A percentile compares a stretch with the other conserved stretches of the same genome.
Evolutionary conservation across 2,329 filamentous ascomycete genomes (phyloP).

Genomic region (Zasmidium cellare): DNA sequence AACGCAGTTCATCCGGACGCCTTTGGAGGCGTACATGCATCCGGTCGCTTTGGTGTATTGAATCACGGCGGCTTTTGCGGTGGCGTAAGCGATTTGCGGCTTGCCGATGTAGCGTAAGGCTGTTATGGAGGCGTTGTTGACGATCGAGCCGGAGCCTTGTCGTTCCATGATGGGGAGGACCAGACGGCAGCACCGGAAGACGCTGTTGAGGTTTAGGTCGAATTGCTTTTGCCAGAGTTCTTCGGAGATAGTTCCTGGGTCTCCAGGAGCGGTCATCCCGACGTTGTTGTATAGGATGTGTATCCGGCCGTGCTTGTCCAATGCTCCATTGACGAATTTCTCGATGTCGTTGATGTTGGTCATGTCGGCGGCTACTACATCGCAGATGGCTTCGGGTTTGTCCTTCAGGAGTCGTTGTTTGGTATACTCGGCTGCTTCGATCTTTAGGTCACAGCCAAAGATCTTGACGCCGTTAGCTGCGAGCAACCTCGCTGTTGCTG

Average conservation of each 20-base stretch:
- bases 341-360: constrained; percentile 54
- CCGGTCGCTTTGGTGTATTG: constrained; percentile 30
- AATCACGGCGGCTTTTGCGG: constrained; percentile 29
- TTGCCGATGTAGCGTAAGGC: constrained; percentile 54
- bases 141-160: constrained; percentile 43
- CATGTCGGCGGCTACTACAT: constrained; percentile 41
- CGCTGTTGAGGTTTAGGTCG: constrained; percentile 57
- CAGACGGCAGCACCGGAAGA: constrained; percentile 54
- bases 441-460: constrained; percentile 39
- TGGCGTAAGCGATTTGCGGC: constrained; percentile 54
- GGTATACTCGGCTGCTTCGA: constrained; percentile 28
- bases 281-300: constrained; percentile 55
- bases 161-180: constrained; percentile 56
- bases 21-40: constrained; percentile 50
- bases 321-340: constrained; percentile 35
- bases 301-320: constrained; percentile 46
- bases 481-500: constrained; percentile 51
- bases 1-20: constrained; percentile 54
- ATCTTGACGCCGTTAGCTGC: constrained; percentile 51
- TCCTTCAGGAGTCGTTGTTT: constrained; percentile 39
- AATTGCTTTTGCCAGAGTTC: constrained; percentile 54
- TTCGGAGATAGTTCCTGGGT: constrained; percentile 50
- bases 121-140: constrained; percentile 54
- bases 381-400: constrained; percentile 38
- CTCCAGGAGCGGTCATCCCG: constrained; percentile 46